Conservation (phyloP, 1,139 yeast species). For the Barnettozyma hawaiiensis region DNA sequence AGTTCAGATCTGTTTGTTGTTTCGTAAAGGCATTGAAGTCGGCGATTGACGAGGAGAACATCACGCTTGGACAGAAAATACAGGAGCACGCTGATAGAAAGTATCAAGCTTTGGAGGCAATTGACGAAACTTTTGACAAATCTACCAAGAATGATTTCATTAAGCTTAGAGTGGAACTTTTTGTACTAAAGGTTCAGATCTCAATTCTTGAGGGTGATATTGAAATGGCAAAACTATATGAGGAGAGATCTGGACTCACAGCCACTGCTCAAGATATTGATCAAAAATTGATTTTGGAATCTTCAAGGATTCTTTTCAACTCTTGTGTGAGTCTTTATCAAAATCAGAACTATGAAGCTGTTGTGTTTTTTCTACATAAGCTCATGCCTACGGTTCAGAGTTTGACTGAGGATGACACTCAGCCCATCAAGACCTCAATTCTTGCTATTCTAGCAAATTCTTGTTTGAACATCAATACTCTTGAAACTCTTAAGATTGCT, state of each 20-base stretch:
- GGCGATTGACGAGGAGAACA: conserved; percentile 18
- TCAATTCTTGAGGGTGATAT: conserved; percentile 23
- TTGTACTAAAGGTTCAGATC: conserved; percentile 24
- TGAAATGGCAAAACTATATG: conserved; percentile 27
- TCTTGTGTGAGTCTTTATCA: conserved; percentile 20
- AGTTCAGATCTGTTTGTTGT: conserved; percentile 25
- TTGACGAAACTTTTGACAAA: conserved; percentile 11
- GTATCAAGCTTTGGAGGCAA: conserved; percentile 16
- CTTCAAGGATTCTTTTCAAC: conserved; percentile 25
- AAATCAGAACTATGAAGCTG: conserved; percentile 13
- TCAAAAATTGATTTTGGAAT: conserved; percentile 13
- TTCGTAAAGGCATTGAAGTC: conserved; percentile 19
- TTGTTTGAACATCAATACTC: conserved; percentile 18
- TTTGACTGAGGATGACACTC: conserved; percentile 7
- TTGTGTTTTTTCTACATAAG: conserved; percentile 20
- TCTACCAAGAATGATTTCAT: conserved; percentile 9
- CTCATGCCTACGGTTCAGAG: conserved; percentile 11
- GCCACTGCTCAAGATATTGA: background rate
- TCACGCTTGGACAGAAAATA: conserved; percentile 13
- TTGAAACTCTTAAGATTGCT: conserved; percentile 13
- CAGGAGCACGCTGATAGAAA: conserved; percentile 22
- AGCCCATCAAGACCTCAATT: conserved; percentile 11
- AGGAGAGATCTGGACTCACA: conserved; percentile 22
- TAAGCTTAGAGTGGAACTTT: conserved; percentile 18
- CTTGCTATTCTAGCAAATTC: conserved; percentile 20